Base-by-base conservation (phyloP, 257 asterid species). In the Przewalskia tangutica region DNA sequence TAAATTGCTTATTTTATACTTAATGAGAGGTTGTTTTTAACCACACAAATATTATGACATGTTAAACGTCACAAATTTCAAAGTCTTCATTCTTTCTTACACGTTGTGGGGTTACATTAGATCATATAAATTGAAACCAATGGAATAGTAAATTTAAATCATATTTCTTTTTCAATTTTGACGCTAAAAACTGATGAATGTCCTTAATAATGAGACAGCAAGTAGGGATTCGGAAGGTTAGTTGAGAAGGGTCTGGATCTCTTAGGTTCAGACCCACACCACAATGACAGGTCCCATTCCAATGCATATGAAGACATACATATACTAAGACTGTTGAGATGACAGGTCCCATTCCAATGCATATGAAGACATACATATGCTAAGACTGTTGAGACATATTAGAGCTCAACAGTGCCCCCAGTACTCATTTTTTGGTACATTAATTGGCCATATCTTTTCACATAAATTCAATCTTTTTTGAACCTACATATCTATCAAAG, bases 201-300 rank as follows among this genome's bases (percentile, higher is more conserved):
- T 78, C 85, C 81, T 85, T 12, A 42, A 48, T 65, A 81, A 79
- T 54, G 82, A 83, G 87, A 87, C 85, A 83, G 54, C 2, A 73
- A 54, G 77, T 81, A 81, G 77, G 83, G 83, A 82, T 55, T 68
- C 50, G 16, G 65, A 54, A 55, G 17, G 27, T 38, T 55, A 58
- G 17, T 60, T 54, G 46, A 81, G 64, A 77, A 64, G 34, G 53
- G 77, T 66, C 76, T 66, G 5, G 18, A 80, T 85, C 54, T 82
- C 78, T 58, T 68, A 77, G 86, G 82, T 82, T 80, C 50, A 81
- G 86, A 70, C 83, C 79, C 85, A 81, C 82, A 32, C 54, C 70
- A 81, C 34, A 23, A 81, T 76, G 81, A 81, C 36, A 85, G 87
- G 85, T 84, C 5, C 67, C 75, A 23, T 76, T 46, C 80, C 80